Evolutionary conservation across 2,329 filamentous ascomycete species (phyloP), one percentile per base, ranked within the genome.

Genomic region (Exophiala xenobiotica): DNA sequence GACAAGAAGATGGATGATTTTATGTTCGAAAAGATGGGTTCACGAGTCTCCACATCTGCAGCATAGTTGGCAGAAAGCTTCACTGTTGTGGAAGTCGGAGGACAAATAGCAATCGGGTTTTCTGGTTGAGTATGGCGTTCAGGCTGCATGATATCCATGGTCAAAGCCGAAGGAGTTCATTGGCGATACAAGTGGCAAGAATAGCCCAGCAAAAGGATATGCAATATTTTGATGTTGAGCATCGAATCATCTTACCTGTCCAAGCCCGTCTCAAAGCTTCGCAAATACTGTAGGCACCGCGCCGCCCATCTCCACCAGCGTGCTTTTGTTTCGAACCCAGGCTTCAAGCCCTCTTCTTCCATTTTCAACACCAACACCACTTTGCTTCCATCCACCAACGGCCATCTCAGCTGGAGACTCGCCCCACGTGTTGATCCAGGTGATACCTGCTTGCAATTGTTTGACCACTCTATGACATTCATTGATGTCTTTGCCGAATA

Each of bases 361-460:
- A 68, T 96, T 96, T 76, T 95, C 90, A 1, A 95, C 84, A 0
- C 90, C 90, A 7, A 95, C 73, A 26, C 90, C 90, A 66, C 89
- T 95, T 78, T 87, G 79, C 75, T 95, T 95, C 90, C 90, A 95
- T 0, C 90, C 90, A 7, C 90, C 90, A 0, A 95, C 90, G 2
- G 87, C 86, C 90, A 95, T 95, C 75, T 95, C 90, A 0, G 90
- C 88, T 0, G 90, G 90, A 42, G 81, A 86, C 73, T 95, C 90
- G n/a, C 90, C 90, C 90, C 90, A 95, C 0, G 88, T 90, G 68
- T 95, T 95, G 46, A 95, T 78, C 90, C 90, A 95, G 1, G 88
- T 95, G 64, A 95, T 95, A 26, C 90, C 90, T 0, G 89, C 89
- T 65, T 95, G 79, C 4, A 95, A 73, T 63, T 81, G 78, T 19